phyloP scores from a whole-genome alignment of 495 filamentous ascomycete genomes.

The Margaritispora aquatica region DNA sequence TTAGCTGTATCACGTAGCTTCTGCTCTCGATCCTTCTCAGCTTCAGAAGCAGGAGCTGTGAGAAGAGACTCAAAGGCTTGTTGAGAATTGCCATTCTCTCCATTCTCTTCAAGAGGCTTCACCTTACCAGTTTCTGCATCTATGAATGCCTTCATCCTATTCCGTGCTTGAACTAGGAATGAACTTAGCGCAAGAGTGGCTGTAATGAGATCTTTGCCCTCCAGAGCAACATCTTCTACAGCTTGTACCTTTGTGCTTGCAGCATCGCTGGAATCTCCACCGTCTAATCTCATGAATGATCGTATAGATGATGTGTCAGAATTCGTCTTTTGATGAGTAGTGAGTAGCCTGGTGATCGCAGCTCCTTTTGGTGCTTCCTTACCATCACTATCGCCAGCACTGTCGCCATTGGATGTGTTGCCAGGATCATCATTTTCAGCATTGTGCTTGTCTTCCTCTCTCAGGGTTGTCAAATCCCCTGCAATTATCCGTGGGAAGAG shows the following conservation, averaged over 20 bases:
- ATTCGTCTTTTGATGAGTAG: constrained; percentile 44
- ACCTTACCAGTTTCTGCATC: constrained; percentile 68
- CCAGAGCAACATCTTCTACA: constrained; percentile 42
- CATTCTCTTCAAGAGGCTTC: constrained; percentile 44
- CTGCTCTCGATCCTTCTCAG: constrained; percentile 58
- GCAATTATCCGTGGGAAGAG: constrained; percentile 81
- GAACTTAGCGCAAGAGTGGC: constrained; percentile 76
- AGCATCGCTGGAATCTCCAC: constrained; percentile 43
- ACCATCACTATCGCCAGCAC: constrained; percentile 4
- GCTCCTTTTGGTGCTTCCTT: constrained; percentile 32
- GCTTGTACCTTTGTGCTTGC: constrained; percentile 34
- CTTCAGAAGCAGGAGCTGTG: constrained; percentile 38
- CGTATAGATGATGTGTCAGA: constrained; percentile 61
- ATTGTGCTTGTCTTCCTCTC: constrained; percentile 37
- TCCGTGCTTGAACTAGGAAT: constrained; percentile 78
- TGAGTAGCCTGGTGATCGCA: constrained; percentile 43
- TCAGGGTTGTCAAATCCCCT: constrained; percentile 62
- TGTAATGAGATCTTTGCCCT: constrained; percentile 73
- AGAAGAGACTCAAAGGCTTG: constrained; percentile 44
- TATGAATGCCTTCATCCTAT: constrained; percentile 74
- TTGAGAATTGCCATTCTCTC: constrained; percentile 42
- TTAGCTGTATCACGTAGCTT: constrained; percentile 68
- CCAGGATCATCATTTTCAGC: constrained; percentile 41
- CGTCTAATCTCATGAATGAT: constrained; percentile 46
- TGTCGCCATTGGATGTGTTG: constrained; percentile 32